Evolutionary conservation across 768 basidiomycete species (phyloP).

Genomic region (Tubosaeta sp.): DNA sequence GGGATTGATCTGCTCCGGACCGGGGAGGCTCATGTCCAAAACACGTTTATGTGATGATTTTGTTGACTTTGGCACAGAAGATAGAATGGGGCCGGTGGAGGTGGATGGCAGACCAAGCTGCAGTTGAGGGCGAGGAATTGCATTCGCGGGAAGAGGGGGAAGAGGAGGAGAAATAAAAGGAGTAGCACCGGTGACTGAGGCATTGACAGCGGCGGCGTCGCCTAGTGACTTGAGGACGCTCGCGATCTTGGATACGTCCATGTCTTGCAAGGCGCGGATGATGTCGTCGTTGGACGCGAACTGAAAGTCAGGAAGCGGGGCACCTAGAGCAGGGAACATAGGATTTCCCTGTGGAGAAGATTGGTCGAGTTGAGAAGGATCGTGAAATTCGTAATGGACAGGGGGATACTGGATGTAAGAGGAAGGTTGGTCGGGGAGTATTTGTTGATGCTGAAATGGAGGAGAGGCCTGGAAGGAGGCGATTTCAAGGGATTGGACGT

Average conservation of each 20-base stretch:
- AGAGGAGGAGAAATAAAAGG: slow-evolving; percentile 20
- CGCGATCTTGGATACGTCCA: slow-evolving; percentile 66
- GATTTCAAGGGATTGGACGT: slow-evolving; percentile 26
- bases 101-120: slow-evolving; percentile 40
- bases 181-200: slow-evolving; percentile 21
- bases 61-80: slow-evolving; percentile 34
- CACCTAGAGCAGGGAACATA: slow-evolving; percentile 20
- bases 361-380: slow-evolving; percentile 25
- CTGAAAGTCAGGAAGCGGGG: slow-evolving; percentile 33
- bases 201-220: slow-evolving; percentile 48
- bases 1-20: slow-evolving; percentile 39
- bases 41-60: slow-evolving; percentile 36
- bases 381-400: slow-evolving; percentile 27
- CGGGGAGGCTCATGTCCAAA: slow-evolving; percentile 41
- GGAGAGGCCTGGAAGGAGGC: slow-evolving; percentile 30
- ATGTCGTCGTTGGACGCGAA: slow-evolving; percentile 68
- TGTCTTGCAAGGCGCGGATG: slow-evolving; percentile 64
- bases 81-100: slow-evolving; percentile 39
- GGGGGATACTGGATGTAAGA: slow-evolving; percentile 30
- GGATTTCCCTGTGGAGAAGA: slow-evolving; percentile 26
- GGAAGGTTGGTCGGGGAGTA: slow-evolving; percentile 23
- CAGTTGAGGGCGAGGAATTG: slow-evolving; percentile 30
- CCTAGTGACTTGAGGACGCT: slow-evolving; percentile 61
- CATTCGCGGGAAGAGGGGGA: slow-evolving; percentile 23
- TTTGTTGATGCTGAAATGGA: slow-evolving; percentile 31